Percentiles rank a stretch among this genome's conserved stretches.
phyloP scores from a whole-genome alignment of 2,329 filamentous ascomycete genomes.

The Cercospora sp. region DNA sequence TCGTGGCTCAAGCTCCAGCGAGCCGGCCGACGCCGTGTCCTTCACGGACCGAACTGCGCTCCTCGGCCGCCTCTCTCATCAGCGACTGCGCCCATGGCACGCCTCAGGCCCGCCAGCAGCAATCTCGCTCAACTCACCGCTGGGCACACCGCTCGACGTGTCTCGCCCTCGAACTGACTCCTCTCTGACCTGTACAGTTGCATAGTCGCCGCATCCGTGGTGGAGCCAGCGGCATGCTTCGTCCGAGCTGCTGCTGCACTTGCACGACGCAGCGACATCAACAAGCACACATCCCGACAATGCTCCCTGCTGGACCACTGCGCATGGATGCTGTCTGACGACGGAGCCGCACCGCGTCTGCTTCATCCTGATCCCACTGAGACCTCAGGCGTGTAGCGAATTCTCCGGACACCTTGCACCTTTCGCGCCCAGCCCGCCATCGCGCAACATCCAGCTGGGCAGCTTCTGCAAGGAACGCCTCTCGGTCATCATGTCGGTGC shows the following conservation, averaged over 20 bases:
- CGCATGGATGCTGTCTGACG: neutral
- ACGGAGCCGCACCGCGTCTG: neutral
- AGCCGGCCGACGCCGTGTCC: neutral
- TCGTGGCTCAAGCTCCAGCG: neutral
- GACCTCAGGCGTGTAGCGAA: neutral
- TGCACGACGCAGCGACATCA: neutral
- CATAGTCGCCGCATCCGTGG: neutral
- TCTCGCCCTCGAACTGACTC: neutral
- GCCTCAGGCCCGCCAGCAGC: neutral
- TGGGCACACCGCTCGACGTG: neutral
- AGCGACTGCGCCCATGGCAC: neutral
- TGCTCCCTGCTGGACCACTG: neutral
- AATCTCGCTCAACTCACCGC: neutral
- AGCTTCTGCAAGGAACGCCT: slow-evolving; percentile 4
- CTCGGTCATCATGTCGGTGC: slow-evolving; percentile 3
- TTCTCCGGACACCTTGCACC: neutral
- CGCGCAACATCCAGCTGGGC: neutral
- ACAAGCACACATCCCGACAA: neutral
- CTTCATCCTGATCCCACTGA: neutral
- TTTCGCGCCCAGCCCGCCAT: neutral
- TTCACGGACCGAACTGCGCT: neutral
- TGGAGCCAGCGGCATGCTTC: neutral
- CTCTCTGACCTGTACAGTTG: neutral
- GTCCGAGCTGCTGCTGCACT: neutral
- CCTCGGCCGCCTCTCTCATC: neutral